phyloP scores from a whole-genome alignment of 2,329 filamentous ascomycete genomes.

The Trichoderma cornu-damae region DNA sequence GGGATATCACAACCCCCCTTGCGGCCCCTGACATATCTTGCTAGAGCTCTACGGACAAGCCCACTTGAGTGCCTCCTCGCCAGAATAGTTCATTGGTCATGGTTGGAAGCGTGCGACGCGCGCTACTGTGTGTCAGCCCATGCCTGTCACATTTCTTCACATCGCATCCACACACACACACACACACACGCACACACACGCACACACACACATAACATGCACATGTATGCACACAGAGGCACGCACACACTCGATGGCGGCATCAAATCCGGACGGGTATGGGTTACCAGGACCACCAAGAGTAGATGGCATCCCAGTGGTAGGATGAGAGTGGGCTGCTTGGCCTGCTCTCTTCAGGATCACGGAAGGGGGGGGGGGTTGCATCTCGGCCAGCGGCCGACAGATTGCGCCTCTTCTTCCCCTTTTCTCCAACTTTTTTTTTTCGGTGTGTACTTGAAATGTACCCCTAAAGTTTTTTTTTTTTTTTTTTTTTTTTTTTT shows the following conservation, averaged over 20 bases:
- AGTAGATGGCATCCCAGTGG: not conserved
- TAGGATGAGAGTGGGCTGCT: not conserved
- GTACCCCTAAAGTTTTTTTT: too few species aligned
- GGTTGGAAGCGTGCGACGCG: constrained; percentile 1
- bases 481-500: too few species aligned
- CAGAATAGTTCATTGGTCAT: constrained; percentile 12
- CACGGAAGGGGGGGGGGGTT: not conserved
- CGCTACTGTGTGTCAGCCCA: constrained; percentile 19
- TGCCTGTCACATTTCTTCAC: constrained; percentile 17
- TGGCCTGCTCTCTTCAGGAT: not conserved
- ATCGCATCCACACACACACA: constrained; percentile 4
- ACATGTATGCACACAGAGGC: too few species aligned
- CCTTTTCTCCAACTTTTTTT: not conserved
- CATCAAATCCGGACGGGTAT: constrained; percentile 1
- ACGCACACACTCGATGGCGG: constrained; percentile 2
- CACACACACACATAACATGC: too few species aligned
- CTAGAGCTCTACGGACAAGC: not conserved
- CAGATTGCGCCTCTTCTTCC: not conserved
- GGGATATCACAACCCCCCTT: not conserved
- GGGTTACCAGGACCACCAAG: not conserved
- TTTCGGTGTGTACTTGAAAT: too few species aligned
- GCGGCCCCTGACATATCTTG: not conserved
- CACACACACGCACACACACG: too few species aligned
- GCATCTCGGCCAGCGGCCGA: not conserved
- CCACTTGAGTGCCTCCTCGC: not conserved